Evolutionary conservation across 2,329 filamentous ascomycete genomes (phyloP).

Genomic region (Arthrobotrys sphaeroides): DNA sequence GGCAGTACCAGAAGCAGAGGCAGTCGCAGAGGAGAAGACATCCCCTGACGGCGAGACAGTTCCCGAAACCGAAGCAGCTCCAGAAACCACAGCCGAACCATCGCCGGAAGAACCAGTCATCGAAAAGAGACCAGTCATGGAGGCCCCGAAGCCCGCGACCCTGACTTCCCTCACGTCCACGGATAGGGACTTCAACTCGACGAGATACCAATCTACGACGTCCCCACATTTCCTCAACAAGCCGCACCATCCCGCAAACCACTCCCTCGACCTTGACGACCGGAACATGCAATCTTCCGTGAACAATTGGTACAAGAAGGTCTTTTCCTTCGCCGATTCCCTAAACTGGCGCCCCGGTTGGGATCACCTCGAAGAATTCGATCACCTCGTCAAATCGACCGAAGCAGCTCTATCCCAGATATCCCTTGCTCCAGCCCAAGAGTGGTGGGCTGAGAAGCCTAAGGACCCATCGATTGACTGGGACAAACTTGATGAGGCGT

Average conservation of each 20-base stretch:
- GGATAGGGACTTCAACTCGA: conserved; percentile 46
- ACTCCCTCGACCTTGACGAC: conserved; percentile 44
- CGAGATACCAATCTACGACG: conserved; percentile 47
- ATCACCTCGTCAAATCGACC: conserved; percentile 23
- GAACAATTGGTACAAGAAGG: conserved; percentile 50
- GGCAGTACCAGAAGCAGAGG: background rate
- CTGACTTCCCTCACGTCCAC: conserved; percentile 44
- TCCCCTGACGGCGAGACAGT: background rate
- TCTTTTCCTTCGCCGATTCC: conserved; percentile 38
- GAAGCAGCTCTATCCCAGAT: conserved; percentile 45
- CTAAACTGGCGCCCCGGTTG: conserved; percentile 49
- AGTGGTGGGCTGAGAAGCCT: conserved; percentile 52
- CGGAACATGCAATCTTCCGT: conserved; percentile 51
- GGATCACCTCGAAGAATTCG: conserved; percentile 48
- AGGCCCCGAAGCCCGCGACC: conserved; percentile 37
- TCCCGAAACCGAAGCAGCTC: background rate
- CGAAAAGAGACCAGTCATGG: conserved; percentile 34
- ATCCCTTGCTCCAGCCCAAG: conserved; percentile 28
- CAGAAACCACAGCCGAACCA: conserved; percentile 4
- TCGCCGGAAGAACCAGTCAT: conserved; percentile 12
- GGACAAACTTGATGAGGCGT: conserved; percentile 35
- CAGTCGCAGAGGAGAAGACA: background rate
- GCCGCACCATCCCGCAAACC: conserved; percentile 35
- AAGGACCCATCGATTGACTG: conserved; percentile 40
- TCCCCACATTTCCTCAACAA: conserved; percentile 49